A percentile compares a stretch with the other conserved stretches of the same genome.
Evolutionary conservation across 2,329 filamentous ascomycete species (phyloP).

Genomic region (Pseudogymnoascus sp.): DNA sequence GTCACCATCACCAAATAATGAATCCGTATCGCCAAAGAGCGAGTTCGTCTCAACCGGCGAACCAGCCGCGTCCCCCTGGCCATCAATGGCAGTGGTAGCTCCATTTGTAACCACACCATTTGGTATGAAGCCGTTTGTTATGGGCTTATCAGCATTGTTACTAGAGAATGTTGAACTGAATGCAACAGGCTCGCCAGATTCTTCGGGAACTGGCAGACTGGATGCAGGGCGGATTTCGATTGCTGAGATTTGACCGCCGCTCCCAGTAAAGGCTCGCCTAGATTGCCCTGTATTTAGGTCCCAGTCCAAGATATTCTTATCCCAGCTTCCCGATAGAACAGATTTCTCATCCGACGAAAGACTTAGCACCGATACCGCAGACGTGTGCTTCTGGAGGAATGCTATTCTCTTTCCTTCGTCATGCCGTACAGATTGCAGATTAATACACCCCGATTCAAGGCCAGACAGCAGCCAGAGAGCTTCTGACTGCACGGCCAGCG

Average conservation of each 20-base stretch:
- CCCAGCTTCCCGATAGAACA: conserved; percentile 89
- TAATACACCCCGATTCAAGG: conserved; percentile 83
- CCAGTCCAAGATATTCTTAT: conserved; percentile 91
- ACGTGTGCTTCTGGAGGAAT: conserved; percentile 73
- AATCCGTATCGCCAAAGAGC: conserved; percentile 67
- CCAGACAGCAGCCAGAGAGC: conserved; percentile 88
- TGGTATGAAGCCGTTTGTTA: conserved; percentile 43
- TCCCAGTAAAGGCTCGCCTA: conserved; percentile 66
- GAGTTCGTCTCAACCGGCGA: conserved; percentile 61
- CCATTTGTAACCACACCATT: conserved; percentile 33
- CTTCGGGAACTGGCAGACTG: conserved; percentile 64
- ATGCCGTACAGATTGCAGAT: conserved; percentile 85
- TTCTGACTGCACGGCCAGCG: conserved; percentile 80
- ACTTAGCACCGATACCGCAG: conserved; percentile 80
- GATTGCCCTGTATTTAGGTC: conserved; percentile 79
- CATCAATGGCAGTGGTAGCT: conserved; percentile 27
- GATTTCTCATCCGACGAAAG: conserved; percentile 78
- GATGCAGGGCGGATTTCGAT: conserved; percentile 77
- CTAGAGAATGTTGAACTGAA: conserved; percentile 63
- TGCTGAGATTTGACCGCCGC: conserved; percentile 74
- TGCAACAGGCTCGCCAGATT: conserved; percentile 45
- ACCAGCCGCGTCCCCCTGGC: conserved; percentile 49
- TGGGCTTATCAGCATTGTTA: conserved; percentile 57
- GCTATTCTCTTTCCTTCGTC: conserved; percentile 88
- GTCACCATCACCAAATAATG: conserved; percentile 78